Conservation (phyloP, 2,329 filamentous ascomycete species). For the Fusarium sororula region DNA sequence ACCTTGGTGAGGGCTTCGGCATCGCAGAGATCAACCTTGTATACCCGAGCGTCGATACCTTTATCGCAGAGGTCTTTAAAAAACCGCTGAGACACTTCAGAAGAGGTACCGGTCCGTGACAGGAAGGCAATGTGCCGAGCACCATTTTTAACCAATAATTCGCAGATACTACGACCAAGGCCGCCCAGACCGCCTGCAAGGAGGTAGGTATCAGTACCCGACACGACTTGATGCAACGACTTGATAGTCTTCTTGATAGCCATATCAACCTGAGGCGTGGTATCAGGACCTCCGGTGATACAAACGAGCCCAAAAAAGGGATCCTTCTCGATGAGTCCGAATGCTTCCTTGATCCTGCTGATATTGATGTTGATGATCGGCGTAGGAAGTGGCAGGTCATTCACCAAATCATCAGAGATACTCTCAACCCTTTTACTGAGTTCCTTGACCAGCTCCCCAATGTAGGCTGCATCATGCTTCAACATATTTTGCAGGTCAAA, state of each 20-base stretch:
- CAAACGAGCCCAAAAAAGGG: constrained; percentile 41
- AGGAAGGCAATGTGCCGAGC: constrained; percentile 62
- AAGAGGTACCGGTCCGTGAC: constrained; percentile 57
- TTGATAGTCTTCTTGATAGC: constrained; percentile 32
- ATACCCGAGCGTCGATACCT: constrained; percentile 48
- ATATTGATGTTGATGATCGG: constrained; percentile 28
- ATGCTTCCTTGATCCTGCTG: constrained; percentile 38
- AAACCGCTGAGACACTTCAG: constrained; percentile 42
- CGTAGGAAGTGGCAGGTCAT: neutral
- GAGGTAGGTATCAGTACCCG: constrained; percentile 58
- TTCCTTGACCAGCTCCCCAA: constrained; percentile 42
- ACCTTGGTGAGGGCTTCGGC: constrained; percentile 37
- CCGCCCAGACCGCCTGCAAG: constrained; percentile 67
- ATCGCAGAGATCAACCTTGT: constrained; percentile 56
- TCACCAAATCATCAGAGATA: neutral
- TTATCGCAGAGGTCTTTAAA: constrained; percentile 45
- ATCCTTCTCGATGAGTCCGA: constrained; percentile 38
- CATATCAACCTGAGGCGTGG: constrained; percentile 35
- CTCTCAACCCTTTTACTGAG: constrained; percentile 16
- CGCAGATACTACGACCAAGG: constrained; percentile 62
- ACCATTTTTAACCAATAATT: constrained; percentile 60
- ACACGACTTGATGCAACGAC: constrained; percentile 45
- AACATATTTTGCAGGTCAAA: constrained; percentile 48
- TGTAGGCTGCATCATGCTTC: constrained; percentile 45
- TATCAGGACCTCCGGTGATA: constrained; percentile 17